Evolutionary conservation across 495 filamentous ascomycete species (phyloP).

Genomic region (Hypoxylon lienhwacheense): DNA sequence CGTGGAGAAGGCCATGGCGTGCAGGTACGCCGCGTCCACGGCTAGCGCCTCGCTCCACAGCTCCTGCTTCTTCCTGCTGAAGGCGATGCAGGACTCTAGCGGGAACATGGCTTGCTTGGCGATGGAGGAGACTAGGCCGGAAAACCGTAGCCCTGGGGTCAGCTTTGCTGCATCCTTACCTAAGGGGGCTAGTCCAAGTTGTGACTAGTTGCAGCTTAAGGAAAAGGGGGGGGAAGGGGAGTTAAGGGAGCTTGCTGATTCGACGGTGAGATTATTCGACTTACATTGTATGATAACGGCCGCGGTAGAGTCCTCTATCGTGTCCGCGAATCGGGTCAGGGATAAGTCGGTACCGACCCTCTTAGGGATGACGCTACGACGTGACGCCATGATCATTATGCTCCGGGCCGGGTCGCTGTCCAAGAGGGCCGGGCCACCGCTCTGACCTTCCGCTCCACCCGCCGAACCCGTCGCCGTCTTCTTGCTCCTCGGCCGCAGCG

Average conservation of each 20-base stretch:
- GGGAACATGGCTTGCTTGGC: constrained; percentile 44
- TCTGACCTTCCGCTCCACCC: no score
- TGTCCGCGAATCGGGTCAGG: constrained; percentile 37
- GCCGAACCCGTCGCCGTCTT: constrained; percentile 1
- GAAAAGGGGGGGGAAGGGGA: no score
- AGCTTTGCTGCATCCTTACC: no score
- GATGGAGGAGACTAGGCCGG: constrained; percentile 43
- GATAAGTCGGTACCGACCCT: constrained; percentile 32
- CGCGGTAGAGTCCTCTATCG: constrained; percentile 5
- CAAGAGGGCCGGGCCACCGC: no score
- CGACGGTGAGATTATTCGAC: constrained; percentile 16
- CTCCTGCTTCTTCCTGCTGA: constrained; percentile 33
- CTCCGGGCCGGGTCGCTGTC: no score
- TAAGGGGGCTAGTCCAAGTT: no score
- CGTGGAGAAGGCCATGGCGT: constrained; percentile 43
- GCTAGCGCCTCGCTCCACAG: constrained; percentile 41
- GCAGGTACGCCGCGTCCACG: constrained; percentile 44
- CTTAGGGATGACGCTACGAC: constrained; percentile 2
- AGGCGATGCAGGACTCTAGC: constrained; percentile 43
- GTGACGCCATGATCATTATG: neutral
- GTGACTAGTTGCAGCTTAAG: no score
- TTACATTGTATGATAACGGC: constrained; percentile 27
- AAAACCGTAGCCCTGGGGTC: no score
- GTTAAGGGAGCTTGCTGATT: no score
- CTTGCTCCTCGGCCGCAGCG: neutral